Evolutionary conservation across 2,329 filamentous ascomycete species (phyloP).

Genomic region (Neophaeococcomyces aloes): DNA sequence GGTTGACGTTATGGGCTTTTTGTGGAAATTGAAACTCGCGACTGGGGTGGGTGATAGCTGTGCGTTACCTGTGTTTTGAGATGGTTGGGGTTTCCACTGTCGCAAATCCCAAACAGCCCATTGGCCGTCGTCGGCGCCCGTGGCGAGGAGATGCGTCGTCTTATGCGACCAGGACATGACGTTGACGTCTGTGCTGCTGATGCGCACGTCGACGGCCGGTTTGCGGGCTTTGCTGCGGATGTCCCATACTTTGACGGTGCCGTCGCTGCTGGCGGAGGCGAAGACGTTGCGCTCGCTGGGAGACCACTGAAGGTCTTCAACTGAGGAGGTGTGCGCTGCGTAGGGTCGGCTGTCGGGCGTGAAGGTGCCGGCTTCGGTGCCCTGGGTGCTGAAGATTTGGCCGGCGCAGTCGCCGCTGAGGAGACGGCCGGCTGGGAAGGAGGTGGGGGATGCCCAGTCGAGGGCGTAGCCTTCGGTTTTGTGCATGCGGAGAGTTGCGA

Average conservation of each 20-base stretch:
- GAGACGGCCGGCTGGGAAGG: slow-evolving; percentile 70
- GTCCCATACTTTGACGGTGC: slow-evolving; percentile 93
- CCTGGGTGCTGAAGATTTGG: slow-evolving; percentile 75
- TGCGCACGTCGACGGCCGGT: slow-evolving; percentile 75
- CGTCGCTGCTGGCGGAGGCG: slow-evolving; percentile 84
- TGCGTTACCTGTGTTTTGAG: slow-evolving; percentile 33
- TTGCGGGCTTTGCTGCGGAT: slow-evolving; percentile 79
- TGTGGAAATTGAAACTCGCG: slow-evolving; percentile 91
- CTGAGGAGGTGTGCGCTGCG: slow-evolving; percentile 68
- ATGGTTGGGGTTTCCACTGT: slow-evolving; percentile 68
- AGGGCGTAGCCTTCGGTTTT: slow-evolving; percentile 88
- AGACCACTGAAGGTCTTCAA: slow-evolving; percentile 96
- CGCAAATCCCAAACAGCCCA: slow-evolving; percentile 96
- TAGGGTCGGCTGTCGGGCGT: slow-evolving; percentile 77
- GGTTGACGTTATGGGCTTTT: slow-evolving; percentile 87
- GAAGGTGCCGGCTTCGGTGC: slow-evolving; percentile 79
- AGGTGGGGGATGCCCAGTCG: slow-evolving; percentile 70
- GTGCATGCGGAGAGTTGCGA: slow-evolving; percentile 81
- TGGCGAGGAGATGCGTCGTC: slow-evolving; percentile 80
- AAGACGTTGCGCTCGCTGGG: slow-evolving; percentile 89
- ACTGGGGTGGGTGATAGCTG: slow-evolving; percentile 60
- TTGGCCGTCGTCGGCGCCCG: slow-evolving; percentile 82
- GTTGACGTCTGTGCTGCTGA: slow-evolving; percentile 80
- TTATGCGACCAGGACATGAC: slow-evolving; percentile 91
- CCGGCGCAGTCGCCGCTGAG: slow-evolving; percentile 87